Percentiles rank a stretch among this genome's conserved stretches.
These are phyloP conservation scores for Chrysanthemum seticuspe DNA, from an alignment of 129 eudicot genomes.

Conservation along the genomic window DNA sequence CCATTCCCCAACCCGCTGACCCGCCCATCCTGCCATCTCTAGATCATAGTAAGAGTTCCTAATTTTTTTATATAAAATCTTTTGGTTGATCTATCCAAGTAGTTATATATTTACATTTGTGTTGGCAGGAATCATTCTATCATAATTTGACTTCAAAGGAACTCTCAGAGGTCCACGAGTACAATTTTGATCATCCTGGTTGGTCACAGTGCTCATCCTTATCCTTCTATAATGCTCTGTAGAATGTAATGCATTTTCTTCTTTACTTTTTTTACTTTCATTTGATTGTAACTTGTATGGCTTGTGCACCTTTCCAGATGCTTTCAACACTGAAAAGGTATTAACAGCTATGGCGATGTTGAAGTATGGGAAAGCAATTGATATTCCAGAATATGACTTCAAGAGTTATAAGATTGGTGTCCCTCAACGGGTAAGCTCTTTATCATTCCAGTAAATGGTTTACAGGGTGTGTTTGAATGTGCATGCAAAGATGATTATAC, in stretches of 20 bases:
- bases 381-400: slow-evolving; percentile 91
- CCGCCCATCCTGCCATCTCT: too few relatives aligned
- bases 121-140: slow-evolving; percentile 91
- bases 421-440: slow-evolving; percentile 36
- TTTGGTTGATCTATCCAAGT: too few relatives aligned
- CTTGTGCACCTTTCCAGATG: slow-evolving; percentile 47
- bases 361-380: slow-evolving; percentile 80
- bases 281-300: too few relatives aligned
- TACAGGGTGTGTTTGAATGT: not conserved
- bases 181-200: slow-evolving; percentile 98
- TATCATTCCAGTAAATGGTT: not conserved
- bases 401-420: slow-evolving; percentile 53
- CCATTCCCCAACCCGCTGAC: too few relatives aligned
- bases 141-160: slow-evolving; percentile 79
- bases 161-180: slow-evolving; percentile 78
- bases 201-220: slow-evolving; percentile 25
- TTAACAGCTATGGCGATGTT: slow-evolving; percentile 69
- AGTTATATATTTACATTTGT: slow-evolving; percentile 20
- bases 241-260: slow-evolving; percentile 12
- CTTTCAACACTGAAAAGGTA: slow-evolving; percentile 82
- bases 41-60: too few relatives aligned
- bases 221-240: not conserved
- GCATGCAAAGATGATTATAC: slow-evolving; percentile 2
- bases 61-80: too few relatives aligned
- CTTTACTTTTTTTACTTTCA: not conserved